Base-by-base conservation (phyloP, 2,329 filamentous ascomycete species). In the Diplodia scrobiculata region DNA sequence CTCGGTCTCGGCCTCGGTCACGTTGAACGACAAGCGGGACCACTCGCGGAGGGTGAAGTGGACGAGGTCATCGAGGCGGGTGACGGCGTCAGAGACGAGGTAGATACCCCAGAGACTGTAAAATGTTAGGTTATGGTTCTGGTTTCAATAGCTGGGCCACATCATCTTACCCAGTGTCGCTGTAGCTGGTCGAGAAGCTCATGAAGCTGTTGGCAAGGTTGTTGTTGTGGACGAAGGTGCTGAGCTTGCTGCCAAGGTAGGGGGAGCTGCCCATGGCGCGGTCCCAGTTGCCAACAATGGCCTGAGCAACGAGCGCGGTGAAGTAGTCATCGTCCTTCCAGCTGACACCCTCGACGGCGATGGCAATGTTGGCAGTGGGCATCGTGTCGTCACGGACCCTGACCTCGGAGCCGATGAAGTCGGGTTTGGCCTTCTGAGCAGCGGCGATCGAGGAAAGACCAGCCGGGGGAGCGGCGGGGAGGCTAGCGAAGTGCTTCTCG, bases 251-350 rank as follows among this genome's bases (percentile, higher is more conserved):
- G 75, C 96, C 95, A 77, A 97, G 90, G 84, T 97, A 95, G 71
- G 93, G 90, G 68, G 95, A 95, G 81, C 95, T 97, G 77, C 96
- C 95, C 88, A 98, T 94, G 73, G 95, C 91, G 83, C 95, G 95
- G 84, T 99, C 95, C 89, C 96, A 99, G 89, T 99, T 99, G 78
- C 95, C 95, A 72, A 99, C 93, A 74, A 99, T 98, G 75, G 95
- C 95, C 85, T 99, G 95, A 67, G 95, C 92, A 72, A 99, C 94
- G 67, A 99, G 86, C 69, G 91, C 96, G 73, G 95, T 97, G 85
- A 97, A 99, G 87, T 99, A 99, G 83, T 98, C 94, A 69, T 96
- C 91, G 73, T 97, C 94, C 84, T 92, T 96, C 95, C 95, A 99
- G 89, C 92, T 96, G 66, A 99, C 95, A 88, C 95, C 95, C 86